phyloP scores from a whole-genome alignment of 306 rosid genomes.

The Carpinus fangiana region DNA sequence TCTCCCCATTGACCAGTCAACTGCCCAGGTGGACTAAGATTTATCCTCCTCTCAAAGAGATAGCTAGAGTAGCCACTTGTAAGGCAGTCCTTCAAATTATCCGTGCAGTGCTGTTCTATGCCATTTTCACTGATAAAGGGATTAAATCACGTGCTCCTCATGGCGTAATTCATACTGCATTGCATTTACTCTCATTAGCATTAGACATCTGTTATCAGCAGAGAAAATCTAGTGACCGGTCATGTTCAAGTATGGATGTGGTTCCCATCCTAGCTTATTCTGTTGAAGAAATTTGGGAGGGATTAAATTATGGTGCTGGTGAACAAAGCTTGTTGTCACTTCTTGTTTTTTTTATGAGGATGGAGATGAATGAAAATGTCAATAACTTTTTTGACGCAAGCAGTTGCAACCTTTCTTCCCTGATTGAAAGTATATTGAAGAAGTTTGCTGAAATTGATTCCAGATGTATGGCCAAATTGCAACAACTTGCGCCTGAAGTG shows the following conservation, averaged over 20 bases:
- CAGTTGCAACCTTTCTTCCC: constrained; percentile 60
- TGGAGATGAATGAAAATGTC: constrained; percentile 53
- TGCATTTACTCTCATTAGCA: constrained; percentile 82
- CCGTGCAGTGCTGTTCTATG: constrained; percentile 85
- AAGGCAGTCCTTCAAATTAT: constrained; percentile 73
- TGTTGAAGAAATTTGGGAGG: constrained; percentile 52
- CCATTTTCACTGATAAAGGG: constrained; percentile 61
- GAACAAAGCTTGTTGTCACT: constrained; percentile 84
- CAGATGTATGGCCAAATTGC: constrained; percentile 66
- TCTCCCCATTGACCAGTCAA: constrained; percentile 66
- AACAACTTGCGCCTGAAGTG: constrained; percentile 77
- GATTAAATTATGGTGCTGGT: constrained; percentile 51
- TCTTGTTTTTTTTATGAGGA: constrained; percentile 76
- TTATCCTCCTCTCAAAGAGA: constrained; percentile 72
- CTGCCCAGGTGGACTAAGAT: constrained; percentile 82
- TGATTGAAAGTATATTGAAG: constrained; percentile 74
- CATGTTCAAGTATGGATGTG: constrained; percentile 38
- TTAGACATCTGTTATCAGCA: constrained; percentile 73
- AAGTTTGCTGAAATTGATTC: constrained; percentile 78
- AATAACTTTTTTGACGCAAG: constrained; percentile 63
- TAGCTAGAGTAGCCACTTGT: constrained; percentile 85
- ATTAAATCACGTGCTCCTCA: constrained; percentile 89
- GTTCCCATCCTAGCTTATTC: constrained; percentile 72
- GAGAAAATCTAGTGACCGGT: constrained; percentile 48
- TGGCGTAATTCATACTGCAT: constrained; percentile 72